Evolutionary conservation across 345 rosid genomes (phyloP).

Genomic region (Lumnitzera racemosa): DNA sequence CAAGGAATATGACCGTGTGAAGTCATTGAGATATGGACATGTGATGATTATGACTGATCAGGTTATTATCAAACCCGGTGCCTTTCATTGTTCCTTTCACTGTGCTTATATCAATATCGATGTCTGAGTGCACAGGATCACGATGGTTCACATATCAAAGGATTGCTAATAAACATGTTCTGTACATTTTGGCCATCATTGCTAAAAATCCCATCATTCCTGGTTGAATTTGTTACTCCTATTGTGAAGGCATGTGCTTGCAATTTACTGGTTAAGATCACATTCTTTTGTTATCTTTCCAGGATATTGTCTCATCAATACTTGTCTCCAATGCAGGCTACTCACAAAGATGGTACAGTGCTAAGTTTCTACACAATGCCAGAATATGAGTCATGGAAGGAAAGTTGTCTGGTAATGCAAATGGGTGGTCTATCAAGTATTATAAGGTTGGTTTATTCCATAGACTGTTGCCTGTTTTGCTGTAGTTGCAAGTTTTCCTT

Average conservation of each 20-base stretch:
- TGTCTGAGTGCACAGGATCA: constrained; percentile 59
- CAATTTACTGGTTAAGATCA: too few relatives aligned
- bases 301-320: too few relatives aligned
- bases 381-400: constrained; percentile 80
- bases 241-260: constrained; percentile 66
- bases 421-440: constrained; percentile 82
- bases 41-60: constrained; percentile 99
- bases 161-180: constrained; percentile 81
- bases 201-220: constrained; percentile 73
- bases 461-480: too few relatives aligned
- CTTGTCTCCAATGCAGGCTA: constrained; percentile 39
- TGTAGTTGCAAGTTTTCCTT: too few relatives aligned
- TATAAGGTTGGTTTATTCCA: constrained; percentile 60
- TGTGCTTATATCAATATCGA: neutral
- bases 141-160: constrained; percentile 97
- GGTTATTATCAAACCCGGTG: constrained; percentile 22
- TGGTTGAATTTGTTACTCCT: constrained; percentile 97
- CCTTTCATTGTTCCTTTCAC: neutral
- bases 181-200: constrained; percentile 96
- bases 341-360: constrained; percentile 34
- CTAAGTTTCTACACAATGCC: constrained; percentile 88
- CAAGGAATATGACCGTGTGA: constrained; percentile 55
- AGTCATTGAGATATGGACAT: constrained; percentile 87
- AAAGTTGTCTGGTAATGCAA: constrained; percentile 58
- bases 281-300: too few relatives aligned